Conservation (phyloP, 2,329 filamentous ascomycete genomes). For the Cadophora luteo-olivacea region DNA sequence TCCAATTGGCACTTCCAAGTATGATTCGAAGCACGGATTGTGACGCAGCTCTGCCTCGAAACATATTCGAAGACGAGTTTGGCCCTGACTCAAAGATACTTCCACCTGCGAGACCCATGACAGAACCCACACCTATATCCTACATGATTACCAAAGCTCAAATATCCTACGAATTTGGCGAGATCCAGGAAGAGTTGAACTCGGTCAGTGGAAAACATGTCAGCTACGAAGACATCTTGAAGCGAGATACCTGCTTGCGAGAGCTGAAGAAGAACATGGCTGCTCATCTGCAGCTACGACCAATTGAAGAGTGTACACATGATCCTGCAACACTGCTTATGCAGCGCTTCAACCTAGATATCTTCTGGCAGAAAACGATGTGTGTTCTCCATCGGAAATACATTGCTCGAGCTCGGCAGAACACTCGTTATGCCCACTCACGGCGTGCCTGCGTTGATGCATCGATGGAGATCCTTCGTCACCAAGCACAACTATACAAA, state of each 20-base stretch:
- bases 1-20: conserved; percentile 64
- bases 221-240: conserved; percentile 69
- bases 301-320: conserved; percentile 74
- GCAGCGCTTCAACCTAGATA: conserved; percentile 82
- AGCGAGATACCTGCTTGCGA: conserved; percentile 66
- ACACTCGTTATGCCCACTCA: conserved; percentile 83
- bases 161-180: conserved; percentile 72
- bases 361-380: conserved; percentile 86
- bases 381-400: conserved; percentile 91
- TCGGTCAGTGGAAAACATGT: conserved; percentile 58
- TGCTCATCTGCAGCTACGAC: conserved; percentile 77
- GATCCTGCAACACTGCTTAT: conserved; percentile 87
- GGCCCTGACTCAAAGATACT: conserved; percentile 70
- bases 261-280: conserved; percentile 73
- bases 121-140: conserved; percentile 76
- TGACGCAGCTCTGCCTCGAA: conserved; percentile 76
- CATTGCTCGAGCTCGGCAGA: conserved; percentile 77
- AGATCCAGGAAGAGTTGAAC: conserved; percentile 71
- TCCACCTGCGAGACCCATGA: conserved; percentile 69
- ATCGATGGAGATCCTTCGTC: conserved; percentile 79
- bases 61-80: conserved; percentile 83
- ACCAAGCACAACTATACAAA: conserved; percentile 76
- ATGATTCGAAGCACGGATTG: conserved; percentile 79
- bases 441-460: conserved; percentile 85
- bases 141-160: conserved; percentile 76